Evolutionary conservation across 2,329 filamentous ascomycete genomes (phyloP), one percentile per base, ranked within the genome.

Genomic region (Pseudogymnoascus sp.): DNA sequence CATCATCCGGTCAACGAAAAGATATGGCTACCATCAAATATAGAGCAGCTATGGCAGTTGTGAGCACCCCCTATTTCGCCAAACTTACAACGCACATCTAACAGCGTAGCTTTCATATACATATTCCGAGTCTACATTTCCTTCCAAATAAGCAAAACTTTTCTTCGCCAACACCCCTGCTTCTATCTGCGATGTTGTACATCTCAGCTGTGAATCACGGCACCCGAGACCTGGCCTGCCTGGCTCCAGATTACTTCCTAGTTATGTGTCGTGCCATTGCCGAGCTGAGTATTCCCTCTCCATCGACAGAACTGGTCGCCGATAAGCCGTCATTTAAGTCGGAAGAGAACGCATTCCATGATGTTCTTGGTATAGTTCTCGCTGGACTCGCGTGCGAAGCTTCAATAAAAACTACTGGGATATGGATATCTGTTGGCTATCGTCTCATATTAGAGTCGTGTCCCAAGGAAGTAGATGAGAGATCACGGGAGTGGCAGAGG

Each of bases 131-230:
- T 0, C 66, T 80, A 2, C 78, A 79, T 63, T 79, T 79, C 59
- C 71, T 79, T 9, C 76, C 78, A 0, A 73, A 71, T 17, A 78
- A 75, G 33, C 74, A 76, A 65, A 75, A 70, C 0, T 79, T 78
- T 31, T 78, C 76, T 0, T 71, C 73, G 0, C 78, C 78, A 0
- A 73, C 72, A 12, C 77, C 77, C 1, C 69, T 79, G 1, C 70
- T 79, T 8, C 67, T 79, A 5, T 77, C 77, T 2, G 73, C 77
- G 0, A 78, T 79, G 61, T 71, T 80, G 0, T 79, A 79, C 67
- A 65, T 69, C 29, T 68, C 67, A 21, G 63, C 78, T 70, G 69
- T 78, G 68, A 35, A 76, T 69, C 64, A 74, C 68, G 15, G 71
- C 67, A 42, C 71, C 1, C 65, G 71, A 0, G 74, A 76, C 4